Evolutionary conservation across 2,329 filamentous ascomycete genomes (phyloP), one percentile per base, ranked within the genome.

Genomic region (Dothistroma pini): DNA sequence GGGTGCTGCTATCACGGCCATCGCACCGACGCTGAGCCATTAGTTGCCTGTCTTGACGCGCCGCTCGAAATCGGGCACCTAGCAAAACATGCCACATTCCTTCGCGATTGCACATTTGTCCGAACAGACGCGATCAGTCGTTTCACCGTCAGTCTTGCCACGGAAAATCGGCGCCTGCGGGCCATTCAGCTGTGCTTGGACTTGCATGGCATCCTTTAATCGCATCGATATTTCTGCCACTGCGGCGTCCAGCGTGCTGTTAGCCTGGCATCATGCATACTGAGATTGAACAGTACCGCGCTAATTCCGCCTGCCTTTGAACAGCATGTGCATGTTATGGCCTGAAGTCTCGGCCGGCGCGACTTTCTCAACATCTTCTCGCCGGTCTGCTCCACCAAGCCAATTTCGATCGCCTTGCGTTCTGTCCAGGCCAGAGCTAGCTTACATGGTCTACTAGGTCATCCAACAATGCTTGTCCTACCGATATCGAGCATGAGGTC

Each of bases 401-500:
- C 47, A 6, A 12, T n/a, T 9, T 32, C 21, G 29, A 19, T 51
- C 14, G 14, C 19, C 21, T 51, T 29, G 22, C 9, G 12, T 19
- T 19, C 48, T 29, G 48, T 10, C 25, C 4, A n/a, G 21, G 12
- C 11, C 12, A 12, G 12, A 29, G 6, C 48, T n/a, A 29, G 48
- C 48, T 51, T 29, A 51, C 29, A 25, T 29, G 44, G 9, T 49
- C n/a, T n/a, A 49, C 44, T 19, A 10, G 44, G n/a, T 19, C 44
- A 10, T 44, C 44, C n/a, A 49, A 21, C 44, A 21, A 21, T 29
- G 25, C 2, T 29, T 29, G 21, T 8, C 29, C n/a, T 35, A 19
- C 41, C 16, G 16, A 21, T 38, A 19, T 19, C 25, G 25, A 60
- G 44, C 50, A 64, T 64, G 61, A 62, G 47, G 56, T 61, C 21